These are phyloP conservation scores for Aspergillus phoenicis DNA, from an alignment of 2,329 filamentous ascomycete species.

Conservation along the genomic window DNA sequence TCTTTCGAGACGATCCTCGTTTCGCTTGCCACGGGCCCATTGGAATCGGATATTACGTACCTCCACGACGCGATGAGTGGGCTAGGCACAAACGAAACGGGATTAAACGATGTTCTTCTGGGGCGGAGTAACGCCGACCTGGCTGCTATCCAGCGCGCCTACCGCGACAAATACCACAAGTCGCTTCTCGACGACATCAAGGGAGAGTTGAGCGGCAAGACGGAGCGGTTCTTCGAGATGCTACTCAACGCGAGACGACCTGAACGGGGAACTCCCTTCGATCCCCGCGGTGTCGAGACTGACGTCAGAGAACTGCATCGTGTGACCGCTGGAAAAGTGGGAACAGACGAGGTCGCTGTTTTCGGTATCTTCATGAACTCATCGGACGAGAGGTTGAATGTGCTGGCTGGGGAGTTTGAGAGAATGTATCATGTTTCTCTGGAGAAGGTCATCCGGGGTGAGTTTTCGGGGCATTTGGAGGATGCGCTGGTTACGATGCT, in stretches of 20 bases:
- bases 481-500: slow-evolving; percentile 75
- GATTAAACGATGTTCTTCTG: slow-evolving; percentile 78
- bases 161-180: slow-evolving; percentile 65
- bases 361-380: slow-evolving; percentile 71
- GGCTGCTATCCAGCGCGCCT: slow-evolving; percentile 73
- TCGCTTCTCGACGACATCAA: slow-evolving; percentile 69
- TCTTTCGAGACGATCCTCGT: slow-evolving; percentile 71
- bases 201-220: slow-evolving; percentile 75
- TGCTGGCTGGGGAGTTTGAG: slow-evolving; percentile 71
- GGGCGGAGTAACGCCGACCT: slow-evolving; percentile 77
- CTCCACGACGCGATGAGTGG: slow-evolving; percentile 59
- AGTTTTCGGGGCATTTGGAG: slow-evolving; percentile 84
- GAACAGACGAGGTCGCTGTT: slow-evolving; percentile 74
- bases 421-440: slow-evolving; percentile 64
- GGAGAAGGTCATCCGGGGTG: slow-evolving; percentile 40
- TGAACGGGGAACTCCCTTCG: slow-evolving; percentile 71
- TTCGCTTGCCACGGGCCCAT: slow-evolving; percentile 70
- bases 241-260: slow-evolving; percentile 69
- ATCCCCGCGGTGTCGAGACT: slow-evolving; percentile 69
- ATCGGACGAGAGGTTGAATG: slow-evolving; percentile 75
- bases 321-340: slow-evolving; percentile 69
- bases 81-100: slow-evolving; percentile 73
- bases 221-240: slow-evolving; percentile 78
- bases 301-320: slow-evolving; percentile 74
- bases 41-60: slow-evolving; percentile 70